Evolutionary conservation across 352 stramenopile genomes (phyloP), one percentile per base, ranked within the genome.

Genomic region (Pilasporangium apinafurcum): DNA sequence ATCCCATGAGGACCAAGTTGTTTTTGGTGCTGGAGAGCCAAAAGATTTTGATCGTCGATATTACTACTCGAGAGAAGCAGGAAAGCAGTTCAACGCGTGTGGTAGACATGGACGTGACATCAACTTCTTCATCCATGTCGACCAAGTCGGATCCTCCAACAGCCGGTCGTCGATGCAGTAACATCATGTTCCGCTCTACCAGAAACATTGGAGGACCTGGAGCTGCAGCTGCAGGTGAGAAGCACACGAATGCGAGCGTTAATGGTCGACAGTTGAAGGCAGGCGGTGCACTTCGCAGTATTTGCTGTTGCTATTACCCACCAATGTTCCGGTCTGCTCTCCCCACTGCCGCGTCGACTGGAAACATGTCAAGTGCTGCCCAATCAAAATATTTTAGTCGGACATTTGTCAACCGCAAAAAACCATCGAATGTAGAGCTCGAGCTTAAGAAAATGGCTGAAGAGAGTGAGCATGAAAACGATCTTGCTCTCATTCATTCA

Each of bases 21-120:
- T 83, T 81, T 24, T 45, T 89, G 10, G 20, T 89, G 16, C 59
- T 85, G 8, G 66, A 68, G 26, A 84, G 63, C 25, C 65, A 86
- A 17, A 66, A 71, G 45, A 33, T 85, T 22, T 26, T 81, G 10
- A 44, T 83, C 36, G 65, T 82, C 6, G 65, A 82, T 35, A 56
- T 66, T 39, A 43, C 54, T 30, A 38, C 45, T 0, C 56, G 20
- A 12, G 48, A 30, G 29, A 61, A 40, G 37, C 27, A 31, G 14
- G 38, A 26, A 30, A 61, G 44, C 34, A 42, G n/a, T 17, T 51
- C 72, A 25, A 48, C 71, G 21, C 68, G 72, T 5, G 37, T 67
- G 0, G 46, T 81, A 36, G 56, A 70, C 20, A 53, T 81, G 41
- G 52, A 48, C 22, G 35, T 48, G 1, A 26, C 12, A 4, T 47